Conservation (phyloP, 805 yeast species). For the Candida alai region DNA sequence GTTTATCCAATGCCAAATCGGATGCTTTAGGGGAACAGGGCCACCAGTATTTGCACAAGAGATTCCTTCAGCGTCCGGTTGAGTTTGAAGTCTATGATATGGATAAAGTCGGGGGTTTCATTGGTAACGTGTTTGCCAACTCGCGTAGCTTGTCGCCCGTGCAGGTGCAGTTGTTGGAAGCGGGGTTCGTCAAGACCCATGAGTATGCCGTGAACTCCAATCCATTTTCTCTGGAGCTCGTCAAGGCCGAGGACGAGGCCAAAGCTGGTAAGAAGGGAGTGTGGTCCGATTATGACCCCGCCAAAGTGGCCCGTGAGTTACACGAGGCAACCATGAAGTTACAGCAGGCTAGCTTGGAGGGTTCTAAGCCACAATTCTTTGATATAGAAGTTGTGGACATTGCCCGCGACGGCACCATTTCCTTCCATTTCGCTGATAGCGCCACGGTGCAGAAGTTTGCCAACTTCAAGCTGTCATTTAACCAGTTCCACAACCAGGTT, state of each 20-base stretch:
- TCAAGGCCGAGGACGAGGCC: slow-evolving; percentile 63
- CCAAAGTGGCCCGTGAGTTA: slow-evolving; percentile 30
- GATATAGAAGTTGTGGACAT: slow-evolving; percentile 56
- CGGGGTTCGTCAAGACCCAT: slow-evolving; percentile 65
- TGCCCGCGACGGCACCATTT: slow-evolving; percentile 38
- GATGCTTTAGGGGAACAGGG: slow-evolving; percentile 47
- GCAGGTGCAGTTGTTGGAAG: slow-evolving; percentile 52
- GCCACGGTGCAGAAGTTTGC: slow-evolving; percentile 34
- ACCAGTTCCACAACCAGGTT: slow-evolving; percentile 37
- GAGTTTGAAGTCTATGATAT: slow-evolving; percentile 62
- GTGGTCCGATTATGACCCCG: slow-evolving; percentile 60
- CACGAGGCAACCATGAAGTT: slow-evolving; percentile 17
- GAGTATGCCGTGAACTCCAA: slow-evolving; percentile 60
- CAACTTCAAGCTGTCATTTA: slow-evolving; percentile 45
- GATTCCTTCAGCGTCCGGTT: slow-evolving; percentile 68
- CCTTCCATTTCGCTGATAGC: slow-evolving; percentile 42
- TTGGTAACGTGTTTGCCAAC: slow-evolving; percentile 61
- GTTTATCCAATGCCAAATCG: slow-evolving; percentile 46
- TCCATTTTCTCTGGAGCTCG: slow-evolving; percentile 49
- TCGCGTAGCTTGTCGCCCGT: slow-evolving; percentile 47
- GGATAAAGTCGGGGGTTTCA: slow-evolving; percentile 78
- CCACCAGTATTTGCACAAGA: slow-evolving; percentile 47
- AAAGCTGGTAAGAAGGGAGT: slow-evolving; percentile 51
- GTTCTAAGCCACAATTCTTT: slow-evolving; percentile 40
- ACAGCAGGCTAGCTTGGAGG: slow-evolving; percentile 18